These are phyloP conservation scores for Fraxinus ornus DNA, from an alignment of 305 asterid species.

Conservation along the genomic window DNA sequence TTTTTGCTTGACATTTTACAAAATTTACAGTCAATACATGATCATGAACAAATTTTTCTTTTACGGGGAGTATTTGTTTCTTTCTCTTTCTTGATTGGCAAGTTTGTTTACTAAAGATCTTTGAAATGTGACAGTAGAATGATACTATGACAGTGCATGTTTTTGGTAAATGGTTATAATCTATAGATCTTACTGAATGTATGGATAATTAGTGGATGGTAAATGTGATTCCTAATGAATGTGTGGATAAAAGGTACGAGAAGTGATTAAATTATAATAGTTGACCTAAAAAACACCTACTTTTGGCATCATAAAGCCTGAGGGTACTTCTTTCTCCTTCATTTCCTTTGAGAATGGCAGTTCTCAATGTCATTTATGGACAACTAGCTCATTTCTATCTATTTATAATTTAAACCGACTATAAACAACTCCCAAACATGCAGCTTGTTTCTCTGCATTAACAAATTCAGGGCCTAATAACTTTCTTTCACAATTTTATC, in stretches of 20 bases:
- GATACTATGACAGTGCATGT: not conserved
- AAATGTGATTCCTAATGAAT: not conserved
- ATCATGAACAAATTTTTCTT: not conserved
- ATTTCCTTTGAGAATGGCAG: not conserved
- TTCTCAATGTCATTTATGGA: not conserved
- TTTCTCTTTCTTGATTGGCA: not conserved
- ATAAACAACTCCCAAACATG: not conserved
- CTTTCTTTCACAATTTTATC: not conserved
- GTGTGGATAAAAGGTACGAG: no score
- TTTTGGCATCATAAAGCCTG: not conserved
- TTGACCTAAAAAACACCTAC: not conserved
- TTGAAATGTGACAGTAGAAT: not conserved
- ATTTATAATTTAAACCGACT: not conserved
- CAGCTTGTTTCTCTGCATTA: not conserved
- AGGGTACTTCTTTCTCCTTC: not conserved
- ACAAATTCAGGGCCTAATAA: not conserved
- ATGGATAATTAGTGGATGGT: not conserved
- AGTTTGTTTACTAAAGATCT: not conserved
- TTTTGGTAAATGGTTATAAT: not conserved
- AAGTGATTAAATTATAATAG: not conserved
- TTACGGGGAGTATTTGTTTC: not conserved
- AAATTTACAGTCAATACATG: not conserved
- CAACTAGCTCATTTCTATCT: not conserved
- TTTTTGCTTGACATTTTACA: not conserved
- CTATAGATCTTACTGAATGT: not conserved